phyloP scores from a whole-genome alignment of 805 yeast genomes.

The Wickerhamiella spandovensis region DNA sequence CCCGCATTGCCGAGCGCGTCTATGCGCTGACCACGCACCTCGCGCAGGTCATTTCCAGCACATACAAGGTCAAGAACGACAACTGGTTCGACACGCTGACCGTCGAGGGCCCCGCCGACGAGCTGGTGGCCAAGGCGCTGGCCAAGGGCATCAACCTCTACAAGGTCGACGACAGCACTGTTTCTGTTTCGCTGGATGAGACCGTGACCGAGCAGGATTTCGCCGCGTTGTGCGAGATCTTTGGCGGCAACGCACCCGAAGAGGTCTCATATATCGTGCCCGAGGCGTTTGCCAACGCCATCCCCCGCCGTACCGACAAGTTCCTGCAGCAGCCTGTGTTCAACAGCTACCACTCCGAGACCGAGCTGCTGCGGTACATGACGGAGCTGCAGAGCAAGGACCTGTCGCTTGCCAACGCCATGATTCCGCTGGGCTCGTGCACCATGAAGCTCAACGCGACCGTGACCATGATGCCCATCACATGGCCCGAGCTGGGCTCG shows the following conservation, averaged over 20 bases:
- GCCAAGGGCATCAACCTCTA: conserved; percentile 61
- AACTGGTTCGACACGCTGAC: conserved; percentile 84
- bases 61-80: conserved; percentile 41
- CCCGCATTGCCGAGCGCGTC: conserved; percentile 62
- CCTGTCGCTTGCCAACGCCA: conserved; percentile 83
- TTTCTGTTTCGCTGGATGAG: conserved; percentile 85
- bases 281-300: conserved; percentile 12
- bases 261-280: conserved; percentile 14
- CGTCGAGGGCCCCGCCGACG: conserved; percentile 40
- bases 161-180: conserved; percentile 44
- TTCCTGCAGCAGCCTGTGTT: conserved; percentile 61
- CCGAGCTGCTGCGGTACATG: conserved; percentile 84
- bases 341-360: conserved; percentile 81
- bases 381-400: conserved; percentile 78
- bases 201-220: conserved; percentile 59
- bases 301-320: conserved; percentile 27
- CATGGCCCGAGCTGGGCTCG: conserved; percentile 84
- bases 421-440: conserved; percentile 97
- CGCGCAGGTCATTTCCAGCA: conserved; percentile 40
- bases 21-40: conserved; percentile 60
- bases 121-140: conserved; percentile 44
- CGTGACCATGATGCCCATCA: conserved; percentile 83
- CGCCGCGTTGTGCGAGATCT: conserved; percentile 40
- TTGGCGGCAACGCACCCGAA: conserved; percentile 32
- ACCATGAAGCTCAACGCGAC: conserved; percentile 96